Evolutionary conservation across 2,329 filamentous ascomycete species (phyloP), one percentile per base, ranked within the genome.

Genomic region (Tolypocladium tundrense): DNA sequence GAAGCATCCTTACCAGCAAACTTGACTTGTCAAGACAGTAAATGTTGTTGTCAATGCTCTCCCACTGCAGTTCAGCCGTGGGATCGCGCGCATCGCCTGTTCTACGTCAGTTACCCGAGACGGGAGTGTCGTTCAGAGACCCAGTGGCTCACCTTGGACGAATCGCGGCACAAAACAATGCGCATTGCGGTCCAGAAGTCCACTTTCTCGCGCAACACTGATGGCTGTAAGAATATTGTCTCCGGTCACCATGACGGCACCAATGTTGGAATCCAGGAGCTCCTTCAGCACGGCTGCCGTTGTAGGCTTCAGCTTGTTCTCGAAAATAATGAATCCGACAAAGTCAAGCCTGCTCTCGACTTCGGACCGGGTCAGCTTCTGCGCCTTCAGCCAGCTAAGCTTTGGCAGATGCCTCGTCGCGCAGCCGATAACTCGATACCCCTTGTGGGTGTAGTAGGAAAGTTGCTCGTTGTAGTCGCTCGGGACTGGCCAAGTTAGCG

Each of bases 161-260:
- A 99, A 97, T 66, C 89, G 89, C 19, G 94, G 92, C 7, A 97
- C 87, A 69, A 97, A 99, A 72, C 94, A 97, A 65, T 95, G 91
- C 0, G 90, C 88, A 35, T 84, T 86, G 61, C 81, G 84, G 66
- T 92, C 85, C 63, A 97, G 86, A 58, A 99, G 77, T 48, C 87
- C 83, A 70, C 92, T 97, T 68, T 97, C 92, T 65, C 92, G 83
- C 4, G 91, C 93, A 57, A 99, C 94, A 66, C 92, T 97, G 68
- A 99, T 92, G 27, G 94, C 94, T 11, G 94, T 99, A 57, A 97
- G 76, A 61, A 97, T 97, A 65, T 99, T 99, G 77, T 99, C 94
- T 37, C 94, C 94, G 0, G 94, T 99, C 61, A 95, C 95, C 94
- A 99, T 99, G 55, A 96, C 86, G 35, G 88, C 88, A 41, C 90